Base-by-base conservation (phyloP, 345 rosid species). In the Eucalyptus globulus region DNA sequence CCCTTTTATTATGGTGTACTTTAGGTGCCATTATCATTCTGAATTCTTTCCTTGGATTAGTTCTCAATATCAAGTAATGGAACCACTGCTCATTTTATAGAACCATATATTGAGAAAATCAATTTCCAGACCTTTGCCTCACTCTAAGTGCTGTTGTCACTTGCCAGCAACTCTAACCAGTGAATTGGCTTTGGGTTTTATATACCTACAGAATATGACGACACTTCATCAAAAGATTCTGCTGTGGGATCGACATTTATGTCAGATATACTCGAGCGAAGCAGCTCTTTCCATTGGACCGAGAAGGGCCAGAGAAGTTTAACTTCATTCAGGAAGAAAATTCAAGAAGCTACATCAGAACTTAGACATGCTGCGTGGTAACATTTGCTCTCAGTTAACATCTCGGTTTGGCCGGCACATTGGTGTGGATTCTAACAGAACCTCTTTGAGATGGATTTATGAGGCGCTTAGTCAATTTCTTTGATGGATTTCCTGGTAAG, bases 281-380 rank as follows among this genome's bases (percentile, higher is more conserved):
- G 95, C 91, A 89, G 95, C 88, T 97, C 99, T 9, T 90, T 95
- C 89, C 93, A 88, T 51, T 96, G 98, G 99, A 93, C 90, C 45
- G 92, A 90, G 56, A 93, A 93, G 62, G 93, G 97, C 80, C 95
- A 94, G 40, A 91, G 88, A 89, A 93, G 98, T 91, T 95, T 95
- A 60, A 94, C 91, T 90, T 94, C 97, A 86, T 90, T 97, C 87
- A 97, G 92, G 93, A 94, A 95, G 94, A 95, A 92, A 93, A 91
- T 97, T 89, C 98, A 97, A 90, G 98, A 93, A 87, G 98, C 98
- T 87, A 96, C 97, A 49, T 92, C 96, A 43, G 99, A 94, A 62
- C 93, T 97, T 81, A 94, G 98, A 92, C 94, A 93, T 89, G 91
- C 91, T 69, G 93, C 92, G 81, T 95, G 97, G 95, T 96, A 90